Conservation (phyloP, 345 rosid species). For the Combretum micranthum region DNA sequence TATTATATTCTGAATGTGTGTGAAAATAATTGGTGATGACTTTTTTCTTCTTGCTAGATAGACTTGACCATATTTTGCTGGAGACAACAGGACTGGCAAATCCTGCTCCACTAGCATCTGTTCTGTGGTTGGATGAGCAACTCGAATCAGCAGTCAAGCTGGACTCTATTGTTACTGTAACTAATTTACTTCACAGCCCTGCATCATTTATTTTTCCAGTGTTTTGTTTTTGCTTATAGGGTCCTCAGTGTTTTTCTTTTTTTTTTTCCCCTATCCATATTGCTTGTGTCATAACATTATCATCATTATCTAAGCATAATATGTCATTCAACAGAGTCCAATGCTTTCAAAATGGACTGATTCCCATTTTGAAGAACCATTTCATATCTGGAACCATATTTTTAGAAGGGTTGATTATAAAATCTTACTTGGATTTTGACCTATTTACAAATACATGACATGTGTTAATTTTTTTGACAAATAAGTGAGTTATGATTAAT, state of each 20-base stretch:
- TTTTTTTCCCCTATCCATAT: too few species aligned
- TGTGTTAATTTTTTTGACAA: too few species aligned
- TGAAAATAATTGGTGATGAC: not conserved
- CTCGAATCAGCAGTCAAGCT: constrained; percentile 84
- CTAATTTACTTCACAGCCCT: constrained; percentile 10
- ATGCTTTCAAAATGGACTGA: too few species aligned
- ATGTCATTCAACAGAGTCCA: too few species aligned
- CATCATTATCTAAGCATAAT: too few species aligned
- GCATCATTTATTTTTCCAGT: constrained; percentile 1
- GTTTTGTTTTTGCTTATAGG: constrained; percentile 2
- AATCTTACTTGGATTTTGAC: too few species aligned
- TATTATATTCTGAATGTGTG: not conserved
- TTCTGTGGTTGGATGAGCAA: constrained; percentile 96
- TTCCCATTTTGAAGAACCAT: too few species aligned
- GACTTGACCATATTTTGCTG: constrained; percentile 87
- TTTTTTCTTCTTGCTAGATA: constrained; percentile 15
- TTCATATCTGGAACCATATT: too few species aligned
- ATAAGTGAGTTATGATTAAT: too few species aligned
- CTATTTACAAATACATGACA: too few species aligned
- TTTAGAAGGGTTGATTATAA: too few species aligned
- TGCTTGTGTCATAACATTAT: too few species aligned
- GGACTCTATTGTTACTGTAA: constrained; percentile 85
- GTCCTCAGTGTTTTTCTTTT: not conserved
- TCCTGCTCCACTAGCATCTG: constrained; percentile 88
- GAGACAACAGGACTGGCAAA: constrained; percentile 99